Conservation (phyloP, 176 grass and related monocot genomes). For the Cenchrus americanus region DNA sequence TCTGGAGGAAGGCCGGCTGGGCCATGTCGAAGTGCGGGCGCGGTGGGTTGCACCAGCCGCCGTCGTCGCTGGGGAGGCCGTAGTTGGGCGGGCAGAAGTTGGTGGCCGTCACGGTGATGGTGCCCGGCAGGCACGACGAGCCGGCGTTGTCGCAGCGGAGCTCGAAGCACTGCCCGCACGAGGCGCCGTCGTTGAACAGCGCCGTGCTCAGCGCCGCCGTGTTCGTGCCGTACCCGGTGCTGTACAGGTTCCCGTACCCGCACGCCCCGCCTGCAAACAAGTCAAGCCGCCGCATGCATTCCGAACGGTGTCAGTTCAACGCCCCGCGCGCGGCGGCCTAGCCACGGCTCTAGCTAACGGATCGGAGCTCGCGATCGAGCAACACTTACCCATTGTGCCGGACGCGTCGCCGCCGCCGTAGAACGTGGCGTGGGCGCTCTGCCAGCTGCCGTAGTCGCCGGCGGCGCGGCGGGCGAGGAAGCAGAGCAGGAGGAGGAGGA, state of each 20-base stretch:
- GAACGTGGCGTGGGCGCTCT: constrained; percentile 85
- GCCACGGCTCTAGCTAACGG: no score
- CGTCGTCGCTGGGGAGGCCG: constrained; percentile 73
- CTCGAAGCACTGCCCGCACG: constrained; percentile 71
- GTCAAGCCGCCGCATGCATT: no score
- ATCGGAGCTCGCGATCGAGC: neutral
- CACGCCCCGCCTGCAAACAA: constrained; percentile 76
- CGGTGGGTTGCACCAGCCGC: constrained; percentile 96
- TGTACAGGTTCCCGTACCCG: constrained; percentile 95
- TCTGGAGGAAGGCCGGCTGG: constrained; percentile 86
- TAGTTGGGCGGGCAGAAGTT: constrained; percentile 88
- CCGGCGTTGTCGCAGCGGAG: constrained; percentile 60
- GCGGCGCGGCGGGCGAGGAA: constrained; percentile 35
- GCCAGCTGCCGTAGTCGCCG: constrained; percentile 64
- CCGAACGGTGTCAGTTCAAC: neutral
- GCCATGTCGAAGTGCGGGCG: constrained; percentile 92
- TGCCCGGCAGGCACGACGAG: constrained; percentile 60
- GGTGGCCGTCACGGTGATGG: constrained; percentile 73
- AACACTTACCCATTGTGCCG: constrained; percentile 73
- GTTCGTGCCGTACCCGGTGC: constrained; percentile 83
- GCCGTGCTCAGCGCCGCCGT: constrained; percentile 94
- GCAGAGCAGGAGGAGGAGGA: constrained; percentile 55
- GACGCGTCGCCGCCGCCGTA: constrained; percentile 84
- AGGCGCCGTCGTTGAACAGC: constrained; percentile 78
- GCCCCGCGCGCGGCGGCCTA: neutral